Conservation (phyloP, 768 basidiomycete genomes). For the Kockovaella imperatae region DNA sequence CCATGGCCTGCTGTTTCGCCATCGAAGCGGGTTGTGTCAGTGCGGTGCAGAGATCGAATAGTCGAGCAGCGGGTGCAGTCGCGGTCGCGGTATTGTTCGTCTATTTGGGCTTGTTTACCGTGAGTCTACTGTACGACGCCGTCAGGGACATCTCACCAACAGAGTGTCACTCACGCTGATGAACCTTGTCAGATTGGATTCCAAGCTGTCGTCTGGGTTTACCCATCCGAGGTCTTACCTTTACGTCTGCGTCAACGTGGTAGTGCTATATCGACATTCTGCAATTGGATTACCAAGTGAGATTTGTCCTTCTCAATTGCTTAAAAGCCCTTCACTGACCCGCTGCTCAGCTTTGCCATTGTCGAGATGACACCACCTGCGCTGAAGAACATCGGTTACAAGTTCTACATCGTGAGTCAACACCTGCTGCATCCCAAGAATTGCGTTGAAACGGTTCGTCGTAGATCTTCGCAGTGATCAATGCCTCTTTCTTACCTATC, state of each 20-base stretch:
- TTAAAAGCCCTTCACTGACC: neutral
- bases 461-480: conserved; percentile 24
- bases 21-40: conserved; percentile 25
- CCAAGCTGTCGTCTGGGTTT: conserved; percentile 25
- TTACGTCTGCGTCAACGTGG: conserved; percentile 20
- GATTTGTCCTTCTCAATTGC: neutral
- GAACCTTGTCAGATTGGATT: too few relatives aligned
- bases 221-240: conserved; percentile 26
- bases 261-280: conserved; percentile 11
- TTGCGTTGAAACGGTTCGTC: too few relatives aligned
- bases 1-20: conserved; percentile 26
- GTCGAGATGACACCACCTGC: conserved; percentile 14
- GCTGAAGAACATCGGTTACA: conserved; percentile 12
- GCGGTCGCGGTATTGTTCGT: too few relatives aligned
- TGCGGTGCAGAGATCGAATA: conserved; percentile 8
- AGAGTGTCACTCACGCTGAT: too few relatives aligned
- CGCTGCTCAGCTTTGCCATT: conserved; percentile 7
- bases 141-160: too few relatives aligned
- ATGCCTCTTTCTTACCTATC: conserved; percentile 17
- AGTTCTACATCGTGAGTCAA: conserved; percentile 23
- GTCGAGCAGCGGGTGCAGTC: too few relatives aligned
- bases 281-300: conserved; percentile 11
- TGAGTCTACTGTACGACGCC: too few relatives aligned
- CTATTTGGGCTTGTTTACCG: too few relatives aligned
- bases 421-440: too few relatives aligned